phyloP scores from a whole-genome alignment of 441 rosid species.

The Populus hybrid region DNA sequence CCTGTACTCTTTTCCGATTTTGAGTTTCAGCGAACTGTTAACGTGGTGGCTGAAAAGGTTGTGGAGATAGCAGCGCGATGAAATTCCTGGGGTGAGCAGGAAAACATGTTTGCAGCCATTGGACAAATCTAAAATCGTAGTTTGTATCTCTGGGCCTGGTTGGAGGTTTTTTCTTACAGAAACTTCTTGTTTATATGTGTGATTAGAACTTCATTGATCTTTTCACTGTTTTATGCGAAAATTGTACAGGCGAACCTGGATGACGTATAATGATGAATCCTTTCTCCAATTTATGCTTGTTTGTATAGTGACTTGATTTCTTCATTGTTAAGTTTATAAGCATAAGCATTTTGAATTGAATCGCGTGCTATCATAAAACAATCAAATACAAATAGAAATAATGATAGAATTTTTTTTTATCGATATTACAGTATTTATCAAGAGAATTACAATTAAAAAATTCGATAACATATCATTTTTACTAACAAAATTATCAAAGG shows the following conservation, averaged over 20 bases:
- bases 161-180: neutral
- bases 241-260: neutral
- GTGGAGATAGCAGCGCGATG: neutral
- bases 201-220: neutral
- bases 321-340: neutral
- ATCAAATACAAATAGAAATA: too few relatives aligned
- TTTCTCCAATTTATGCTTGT: neutral
- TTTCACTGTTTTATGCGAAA: neutral
- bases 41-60: neutral
- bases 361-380: too few relatives aligned
- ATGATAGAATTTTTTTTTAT: too few relatives aligned
- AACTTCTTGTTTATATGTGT: neutral
- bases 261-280: neutral
- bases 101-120: neutral
- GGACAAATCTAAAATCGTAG: neutral
- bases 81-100: neutral
- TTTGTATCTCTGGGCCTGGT: neutral
- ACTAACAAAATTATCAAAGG: too few relatives aligned
- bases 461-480: fast-evolving
- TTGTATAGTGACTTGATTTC: neutral
- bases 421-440: fast-evolving
- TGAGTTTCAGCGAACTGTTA: neutral
- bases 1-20: neutral
- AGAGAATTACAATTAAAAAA: too few relatives aligned
- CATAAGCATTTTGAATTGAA: neutral